Base-by-base conservation (phyloP, 257 asterid species). In the Nicotiana attenuata region DNA sequence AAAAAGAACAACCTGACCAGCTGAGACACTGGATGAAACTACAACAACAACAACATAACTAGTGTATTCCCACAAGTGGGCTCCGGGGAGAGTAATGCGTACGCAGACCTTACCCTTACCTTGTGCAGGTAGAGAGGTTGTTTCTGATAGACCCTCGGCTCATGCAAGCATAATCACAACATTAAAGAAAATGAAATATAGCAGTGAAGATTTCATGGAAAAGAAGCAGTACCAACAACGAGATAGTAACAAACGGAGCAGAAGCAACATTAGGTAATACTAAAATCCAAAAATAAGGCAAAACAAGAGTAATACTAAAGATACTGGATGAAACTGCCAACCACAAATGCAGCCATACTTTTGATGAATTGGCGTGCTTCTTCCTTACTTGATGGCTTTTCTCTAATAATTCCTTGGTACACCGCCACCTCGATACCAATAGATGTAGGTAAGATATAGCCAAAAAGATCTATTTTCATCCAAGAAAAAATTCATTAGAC, bases 401-500 rank as follows among this genome's bases (percentile, higher is more conserved):
- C 98, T 86, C 97, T 89, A 69, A 95, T 87, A 75, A 31, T 65
- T 82, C 97, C 98, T 88, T 91, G 86, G 89, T 89, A 91, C 80
- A 95, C 98, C 84, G 90, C 98, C 81, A 95, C 97, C 98, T 94
- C 64, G 65, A 92, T 82, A 88, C 82, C 88, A 90, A 81, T 80
- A 87, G 81, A 92, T 81, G 82, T 57, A 85, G 35, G 87, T 87
- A 77, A 86, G 89, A 81, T 71, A 81, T 71, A 85, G 80, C 83
- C 82, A 87, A 80, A 85, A 75, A 82, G 47, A 77, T 88, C 82
- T 81, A 78, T 77, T 82, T 76, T 78, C 77, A 52, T 80, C 82
- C 87, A 85, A 80, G 80, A 41, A 20, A 75, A 35, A 64, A 78
- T 55, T 69, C 77, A 71, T 89, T 78, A 81, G 77, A 83, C 31